A percentile compares a stretch with the other conserved stretches of the same genome.
These are phyloP conservation scores for Leptoxyphium fumago DNA, from an alignment of 2,329 filamentous ascomycete species.

Conservation along the genomic window DNA sequence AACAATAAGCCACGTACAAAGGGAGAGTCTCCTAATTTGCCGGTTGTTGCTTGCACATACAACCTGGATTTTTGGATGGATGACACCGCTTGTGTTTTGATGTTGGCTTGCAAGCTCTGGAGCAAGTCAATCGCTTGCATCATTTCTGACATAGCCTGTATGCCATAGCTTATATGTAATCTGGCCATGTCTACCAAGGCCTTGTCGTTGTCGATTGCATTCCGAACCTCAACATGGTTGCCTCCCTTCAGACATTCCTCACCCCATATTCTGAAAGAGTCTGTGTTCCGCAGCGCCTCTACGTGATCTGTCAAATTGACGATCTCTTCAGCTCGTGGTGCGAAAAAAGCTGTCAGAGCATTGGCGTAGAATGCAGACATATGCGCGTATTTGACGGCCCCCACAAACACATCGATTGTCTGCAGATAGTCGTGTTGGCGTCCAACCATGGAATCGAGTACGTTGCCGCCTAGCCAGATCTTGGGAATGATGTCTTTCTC, in stretches of 20 bases:
- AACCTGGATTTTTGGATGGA: constrained; percentile 27
- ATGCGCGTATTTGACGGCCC: constrained; percentile 52
- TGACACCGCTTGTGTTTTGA: constrained; percentile 23
- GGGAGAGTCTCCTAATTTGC: constrained; percentile 38
- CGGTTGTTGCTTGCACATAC: constrained; percentile 47
- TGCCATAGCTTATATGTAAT: constrained; percentile 20
- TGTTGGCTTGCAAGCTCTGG: constrained; percentile 20
- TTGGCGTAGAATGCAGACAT: constrained; percentile 81
- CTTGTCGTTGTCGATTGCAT: constrained; percentile 46
- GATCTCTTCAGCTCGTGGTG: constrained; percentile 25
- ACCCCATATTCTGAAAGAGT: constrained; percentile 45
- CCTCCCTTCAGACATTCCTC: constrained; percentile 15
- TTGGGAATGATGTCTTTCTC: constrained; percentile 9
- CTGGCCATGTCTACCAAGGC: constrained; percentile 35
- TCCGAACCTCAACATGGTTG: constrained; percentile 24
- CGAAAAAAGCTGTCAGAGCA: constrained; percentile 50
- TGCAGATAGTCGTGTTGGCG: constrained; percentile 65
- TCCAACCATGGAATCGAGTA: constrained; percentile 51
- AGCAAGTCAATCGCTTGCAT: constrained; percentile 22
- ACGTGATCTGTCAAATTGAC: constrained; percentile 41
- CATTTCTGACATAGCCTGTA: constrained; percentile 28
- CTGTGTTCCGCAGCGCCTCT: constrained; percentile 51
- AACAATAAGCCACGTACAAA: constrained; percentile 40
- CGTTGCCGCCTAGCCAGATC: constrained; percentile 47
- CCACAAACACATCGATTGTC: constrained; percentile 57